Percentiles rank a stretch among this genome's conserved stretches.
Conservation (phyloP, 306 rosid species). For the Alnus rubra region DNA sequence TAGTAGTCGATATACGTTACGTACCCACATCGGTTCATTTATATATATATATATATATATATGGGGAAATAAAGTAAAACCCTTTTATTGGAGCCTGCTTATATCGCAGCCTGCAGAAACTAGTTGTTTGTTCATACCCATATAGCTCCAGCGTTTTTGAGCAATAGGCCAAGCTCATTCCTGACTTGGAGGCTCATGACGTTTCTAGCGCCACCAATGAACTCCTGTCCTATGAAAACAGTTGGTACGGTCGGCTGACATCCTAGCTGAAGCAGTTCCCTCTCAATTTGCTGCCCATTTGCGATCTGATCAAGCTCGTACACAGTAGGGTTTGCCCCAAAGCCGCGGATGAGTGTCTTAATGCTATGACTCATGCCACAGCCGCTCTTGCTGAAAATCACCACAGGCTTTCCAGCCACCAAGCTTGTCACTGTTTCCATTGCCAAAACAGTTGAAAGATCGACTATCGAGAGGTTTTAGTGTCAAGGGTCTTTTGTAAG, state of each 20-base stretch:
- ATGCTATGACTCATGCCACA: slow-evolving; percentile 68
- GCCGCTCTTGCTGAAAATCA: slow-evolving; percentile 77
- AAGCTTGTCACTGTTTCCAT: slow-evolving; percentile 14
- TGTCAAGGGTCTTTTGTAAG: background rate
- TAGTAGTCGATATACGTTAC: too few species aligned
- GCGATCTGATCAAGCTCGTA: slow-evolving; percentile 74
- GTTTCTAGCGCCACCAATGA: slow-evolving; percentile 61
- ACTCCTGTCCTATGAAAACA: slow-evolving; percentile 64
- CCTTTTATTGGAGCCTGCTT: slow-evolving; percentile 15
- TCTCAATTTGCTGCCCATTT: slow-evolving; percentile 60
- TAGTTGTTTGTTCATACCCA: slow-evolving; percentile 51
- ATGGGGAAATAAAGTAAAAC: background rate
- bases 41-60: too few species aligned
- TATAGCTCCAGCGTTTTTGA: slow-evolving; percentile 62
- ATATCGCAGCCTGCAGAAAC: background rate
- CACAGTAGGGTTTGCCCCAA: slow-evolving; percentile 66
- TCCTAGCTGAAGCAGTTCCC: slow-evolving; percentile 58
- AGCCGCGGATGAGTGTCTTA: slow-evolving; percentile 58
- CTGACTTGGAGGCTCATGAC: slow-evolving; percentile 64
- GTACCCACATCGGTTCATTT: too few species aligned
- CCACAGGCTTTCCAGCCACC: slow-evolving; percentile 70
- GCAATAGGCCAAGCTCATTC: slow-evolving; percentile 57
- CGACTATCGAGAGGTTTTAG: background rate
- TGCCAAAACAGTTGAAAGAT: background rate
- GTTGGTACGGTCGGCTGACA: slow-evolving; percentile 70